A percentile compares a stretch with the other conserved stretches of the same genome.
Conservation (phyloP, 2,329 filamentous ascomycete genomes). For the Colletotrichum kahawae region DNA sequence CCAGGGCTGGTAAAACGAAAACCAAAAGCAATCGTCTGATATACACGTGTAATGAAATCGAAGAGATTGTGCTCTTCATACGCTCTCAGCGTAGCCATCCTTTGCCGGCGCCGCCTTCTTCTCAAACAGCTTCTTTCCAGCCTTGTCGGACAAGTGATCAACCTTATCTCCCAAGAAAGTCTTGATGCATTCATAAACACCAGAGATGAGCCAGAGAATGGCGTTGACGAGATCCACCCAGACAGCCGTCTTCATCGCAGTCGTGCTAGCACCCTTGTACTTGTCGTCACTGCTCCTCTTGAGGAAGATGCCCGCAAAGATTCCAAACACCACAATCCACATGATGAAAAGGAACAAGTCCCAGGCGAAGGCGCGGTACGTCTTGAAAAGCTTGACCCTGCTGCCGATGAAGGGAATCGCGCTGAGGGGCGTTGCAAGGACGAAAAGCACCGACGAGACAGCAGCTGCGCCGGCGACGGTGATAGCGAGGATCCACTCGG, state of each 20-base stretch:
- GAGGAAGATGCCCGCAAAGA: slow-evolving; percentile 76
- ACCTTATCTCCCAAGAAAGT: slow-evolving; percentile 45
- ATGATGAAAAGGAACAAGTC: slow-evolving; percentile 47
- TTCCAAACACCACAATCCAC: slow-evolving; percentile 73
- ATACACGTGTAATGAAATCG: background rate
- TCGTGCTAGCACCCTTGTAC: slow-evolving; percentile 48
- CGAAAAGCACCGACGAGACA: slow-evolving; percentile 52
- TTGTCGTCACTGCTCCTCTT: slow-evolving; percentile 56
- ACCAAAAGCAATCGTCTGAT: background rate
- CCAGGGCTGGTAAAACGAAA: background rate
- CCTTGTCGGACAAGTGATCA: slow-evolving; percentile 41
- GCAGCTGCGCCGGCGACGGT: slow-evolving; percentile 60
- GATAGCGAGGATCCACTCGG: slow-evolving; percentile 70
- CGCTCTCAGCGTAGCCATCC: slow-evolving; percentile 33
- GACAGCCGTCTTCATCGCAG: slow-evolving; percentile 71
- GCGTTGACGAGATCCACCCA: slow-evolving; percentile 75
- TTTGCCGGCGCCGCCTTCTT: slow-evolving; percentile 28
- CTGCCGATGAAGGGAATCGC: slow-evolving; percentile 37
- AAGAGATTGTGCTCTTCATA: slow-evolving; percentile 15
- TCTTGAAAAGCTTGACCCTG: slow-evolving; percentile 39
- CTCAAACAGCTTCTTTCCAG: slow-evolving; percentile 42
- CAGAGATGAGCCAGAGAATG: slow-evolving; percentile 65
- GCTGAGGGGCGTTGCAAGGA: slow-evolving; percentile 40
- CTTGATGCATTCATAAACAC: slow-evolving; percentile 44
- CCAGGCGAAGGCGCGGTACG: slow-evolving; percentile 49